Conservation (phyloP, 202 grass and related monocot species). For the Setaria italica region DNA sequence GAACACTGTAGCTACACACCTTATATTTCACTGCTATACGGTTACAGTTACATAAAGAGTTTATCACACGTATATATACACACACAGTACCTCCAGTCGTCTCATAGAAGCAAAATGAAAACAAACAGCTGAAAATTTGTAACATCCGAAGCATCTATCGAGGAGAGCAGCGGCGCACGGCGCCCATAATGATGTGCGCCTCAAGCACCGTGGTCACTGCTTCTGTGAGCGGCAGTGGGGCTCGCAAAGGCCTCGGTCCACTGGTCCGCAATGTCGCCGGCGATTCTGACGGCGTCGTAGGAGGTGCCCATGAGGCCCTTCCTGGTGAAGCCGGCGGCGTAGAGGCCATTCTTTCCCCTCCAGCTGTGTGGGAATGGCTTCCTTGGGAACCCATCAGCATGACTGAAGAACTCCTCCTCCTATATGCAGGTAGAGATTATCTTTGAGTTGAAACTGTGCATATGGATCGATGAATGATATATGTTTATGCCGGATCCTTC, state of each 20-base stretch:
- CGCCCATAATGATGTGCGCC: not conserved
- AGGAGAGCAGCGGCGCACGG: not conserved
- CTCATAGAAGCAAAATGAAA: not conserved
- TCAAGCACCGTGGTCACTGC: not conserved
- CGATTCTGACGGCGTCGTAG: constrained; percentile 65
- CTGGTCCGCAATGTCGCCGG: constrained; percentile 58
- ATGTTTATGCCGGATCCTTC: not conserved
- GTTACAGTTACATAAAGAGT: not conserved
- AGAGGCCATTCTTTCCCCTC: constrained; percentile 75
- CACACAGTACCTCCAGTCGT: not conserved
- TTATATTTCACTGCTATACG: not conserved
- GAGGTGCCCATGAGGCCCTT: constrained; percentile 75
- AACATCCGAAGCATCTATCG: not conserved
- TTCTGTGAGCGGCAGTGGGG: constrained; percentile 9
- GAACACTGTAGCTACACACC: not conserved
- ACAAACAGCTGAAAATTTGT: not conserved
- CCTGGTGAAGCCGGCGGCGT: constrained; percentile 76
- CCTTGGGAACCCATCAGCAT: constrained; percentile 65
- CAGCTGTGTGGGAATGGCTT: constrained; percentile 73
- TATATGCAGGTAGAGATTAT: constrained; percentile 7
- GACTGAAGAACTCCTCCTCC: constrained; percentile 70
- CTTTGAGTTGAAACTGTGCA: not conserved
- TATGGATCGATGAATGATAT: not conserved
- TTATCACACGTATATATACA: not conserved
- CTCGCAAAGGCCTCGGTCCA: constrained; percentile 64